Conservation (phyloP, 2,329 filamentous ascomycete species). For the Fusarium equiseti region DNA sequence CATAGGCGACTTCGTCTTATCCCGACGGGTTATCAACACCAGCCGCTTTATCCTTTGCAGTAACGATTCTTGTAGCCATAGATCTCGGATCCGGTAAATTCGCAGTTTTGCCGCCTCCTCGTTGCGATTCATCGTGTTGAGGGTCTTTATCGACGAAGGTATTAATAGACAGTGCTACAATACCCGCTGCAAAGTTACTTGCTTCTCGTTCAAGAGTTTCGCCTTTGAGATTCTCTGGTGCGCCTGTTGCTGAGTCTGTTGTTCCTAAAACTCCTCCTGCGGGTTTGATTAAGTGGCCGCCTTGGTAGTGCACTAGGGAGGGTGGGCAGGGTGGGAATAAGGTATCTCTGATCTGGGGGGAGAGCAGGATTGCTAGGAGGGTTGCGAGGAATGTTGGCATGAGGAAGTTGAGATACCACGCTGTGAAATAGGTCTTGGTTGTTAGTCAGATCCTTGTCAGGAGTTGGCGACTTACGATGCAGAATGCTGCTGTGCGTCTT, state of each 20-base stretch:
- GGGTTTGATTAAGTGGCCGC: slow-evolving; percentile 79
- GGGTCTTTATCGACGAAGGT: slow-evolving; percentile 80
- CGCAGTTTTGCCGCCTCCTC: slow-evolving; percentile 58
- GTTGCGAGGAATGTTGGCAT: slow-evolving; percentile 68
- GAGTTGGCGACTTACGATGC: not conserved
- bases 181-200: slow-evolving; percentile 78
- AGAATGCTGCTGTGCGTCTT: slow-evolving; percentile 64
- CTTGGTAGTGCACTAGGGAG: slow-evolving; percentile 73
- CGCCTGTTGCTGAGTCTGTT: slow-evolving; percentile 79
- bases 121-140: slow-evolving; percentile 59
- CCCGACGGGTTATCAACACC: slow-evolving; percentile 63
- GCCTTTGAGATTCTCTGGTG: slow-evolving; percentile 81
- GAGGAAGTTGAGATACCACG: slow-evolving; percentile 77
- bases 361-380: slow-evolving; percentile 72
- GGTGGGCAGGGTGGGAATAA: slow-evolving; percentile 82
- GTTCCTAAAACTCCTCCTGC: slow-evolving; percentile 78
- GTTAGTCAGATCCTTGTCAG: slow-evolving; percentile 55
- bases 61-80: slow-evolving; percentile 59
- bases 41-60: slow-evolving; percentile 53
- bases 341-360: slow-evolving; percentile 67
- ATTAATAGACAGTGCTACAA: slow-evolving; percentile 68
- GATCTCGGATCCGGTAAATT: not conserved
- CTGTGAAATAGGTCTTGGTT: slow-evolving; percentile 61
- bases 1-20: slow-evolving; percentile 83
- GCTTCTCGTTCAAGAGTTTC: slow-evolving; percentile 85